These are phyloP conservation scores for Acanthochlamys bracteata DNA, from an alignment of 106 monocot genomes.

Conservation along the genomic window DNA sequence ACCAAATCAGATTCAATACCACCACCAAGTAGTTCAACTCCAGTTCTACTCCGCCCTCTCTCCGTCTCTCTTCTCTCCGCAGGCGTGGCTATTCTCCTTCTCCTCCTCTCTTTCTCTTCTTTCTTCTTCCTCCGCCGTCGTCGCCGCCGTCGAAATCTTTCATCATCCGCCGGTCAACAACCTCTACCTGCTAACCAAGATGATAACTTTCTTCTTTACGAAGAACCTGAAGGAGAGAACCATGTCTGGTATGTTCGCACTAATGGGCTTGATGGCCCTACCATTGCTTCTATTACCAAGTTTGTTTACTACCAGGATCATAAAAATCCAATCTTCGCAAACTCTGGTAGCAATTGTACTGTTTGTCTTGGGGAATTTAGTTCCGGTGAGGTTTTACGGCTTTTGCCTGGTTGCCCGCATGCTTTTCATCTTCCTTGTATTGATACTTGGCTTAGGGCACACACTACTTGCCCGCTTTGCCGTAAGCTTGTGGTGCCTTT, in stretches of 20 bases:
- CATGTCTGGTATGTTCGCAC: conserved; percentile 48
- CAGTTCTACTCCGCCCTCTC: background rate
- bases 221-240: conserved; percentile 10
- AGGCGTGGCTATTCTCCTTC: background rate
- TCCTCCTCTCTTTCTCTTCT: background rate
- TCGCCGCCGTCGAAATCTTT: background rate
- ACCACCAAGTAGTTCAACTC: background rate
- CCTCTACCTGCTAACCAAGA: too few species aligned
- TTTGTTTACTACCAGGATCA: conserved; percentile 12
- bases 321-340: conserved; percentile 7
- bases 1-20: background rate
- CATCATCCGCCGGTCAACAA: background rate
- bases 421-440: conserved; percentile 44
- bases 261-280: conserved; percentile 36
- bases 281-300: conserved; percentile 27
- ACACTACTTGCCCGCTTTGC: conserved; percentile 55
- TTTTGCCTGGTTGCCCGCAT: conserved; percentile 41
- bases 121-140: background rate
- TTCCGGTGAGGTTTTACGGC: conserved; percentile 31
- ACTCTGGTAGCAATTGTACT: conserved; percentile 22
- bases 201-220: background rate
- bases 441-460: conserved; percentile 45
- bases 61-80: background rate
- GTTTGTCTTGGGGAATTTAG: conserved; percentile 36
- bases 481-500: conserved; percentile 43